Percentiles rank a stretch among this genome's conserved stretches.
Evolutionary conservation across 108 stramenopile genomes (phyloP).

Genomic region (Discostella stelligeroides): DNA sequence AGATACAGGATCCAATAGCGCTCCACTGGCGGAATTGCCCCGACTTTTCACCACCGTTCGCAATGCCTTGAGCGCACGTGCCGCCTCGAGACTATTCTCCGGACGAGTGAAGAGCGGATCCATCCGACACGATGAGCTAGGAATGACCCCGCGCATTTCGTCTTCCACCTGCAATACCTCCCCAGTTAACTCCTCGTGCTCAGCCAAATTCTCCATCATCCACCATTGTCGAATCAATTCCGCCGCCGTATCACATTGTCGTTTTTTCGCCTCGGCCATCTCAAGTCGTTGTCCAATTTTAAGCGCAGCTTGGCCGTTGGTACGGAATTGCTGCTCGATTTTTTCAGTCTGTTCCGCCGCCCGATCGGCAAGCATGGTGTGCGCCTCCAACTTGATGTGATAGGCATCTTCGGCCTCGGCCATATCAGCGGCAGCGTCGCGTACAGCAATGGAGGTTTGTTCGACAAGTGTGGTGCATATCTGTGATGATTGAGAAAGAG

Average conservation of each 20-base stretch:
- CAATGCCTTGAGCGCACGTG: conserved; percentile 66
- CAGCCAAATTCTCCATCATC: conserved; percentile 85
- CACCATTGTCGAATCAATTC: conserved; percentile 85
- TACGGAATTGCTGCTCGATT: conserved; percentile 79
- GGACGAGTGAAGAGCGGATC: conserved; percentile 76
- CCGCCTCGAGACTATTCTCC: conserved; percentile 76
- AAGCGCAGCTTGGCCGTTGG: conserved; percentile 77
- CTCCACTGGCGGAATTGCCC: conserved; percentile 61
- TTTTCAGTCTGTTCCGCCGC: conserved; percentile 66
- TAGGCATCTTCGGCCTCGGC: conserved; percentile 70
- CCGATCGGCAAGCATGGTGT: conserved; percentile 65
- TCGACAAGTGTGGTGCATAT: conserved; percentile 71
- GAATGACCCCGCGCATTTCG: conserved; percentile 71
- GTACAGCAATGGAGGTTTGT: conserved; percentile 57
- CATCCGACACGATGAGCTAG: conserved; percentile 69
- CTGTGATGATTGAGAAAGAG: conserved; percentile 66
- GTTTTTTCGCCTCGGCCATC: conserved; percentile 79
- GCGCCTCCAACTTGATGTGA: conserved; percentile 80
- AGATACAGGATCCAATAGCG: conserved; percentile 50
- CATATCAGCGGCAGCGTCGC: conserved; percentile 67
- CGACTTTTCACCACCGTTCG: conserved; percentile 76
- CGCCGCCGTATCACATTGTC: conserved; percentile 77
- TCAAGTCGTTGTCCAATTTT: conserved; percentile 85
- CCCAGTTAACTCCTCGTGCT: conserved; percentile 70
- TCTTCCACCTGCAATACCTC: conserved; percentile 69